phyloP scores from a whole-genome alignment of 192 early-diverging fungal genomes.

The Kappamyces sp. region DNA sequence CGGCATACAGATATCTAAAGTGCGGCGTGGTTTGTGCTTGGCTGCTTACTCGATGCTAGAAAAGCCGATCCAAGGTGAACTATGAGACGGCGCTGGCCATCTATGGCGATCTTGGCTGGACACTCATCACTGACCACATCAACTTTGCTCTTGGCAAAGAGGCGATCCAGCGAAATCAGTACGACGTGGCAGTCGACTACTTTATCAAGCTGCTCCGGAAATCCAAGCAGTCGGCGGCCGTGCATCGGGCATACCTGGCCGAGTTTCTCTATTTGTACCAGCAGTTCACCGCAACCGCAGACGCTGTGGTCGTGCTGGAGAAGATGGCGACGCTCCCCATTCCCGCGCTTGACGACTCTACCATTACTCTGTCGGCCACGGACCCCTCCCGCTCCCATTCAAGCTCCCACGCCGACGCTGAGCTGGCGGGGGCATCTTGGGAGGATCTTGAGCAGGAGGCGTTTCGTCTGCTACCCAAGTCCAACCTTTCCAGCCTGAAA shows the following conservation, averaged over 20 bases:
- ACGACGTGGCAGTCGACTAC: conserved; percentile 67
- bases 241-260: conserved; percentile 63
- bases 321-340: conserved; percentile 57
- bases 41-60: conserved; percentile 1
- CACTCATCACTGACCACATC: conserved; percentile 80
- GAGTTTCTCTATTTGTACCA: conserved; percentile 73
- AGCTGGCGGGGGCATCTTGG: conserved; percentile 60
- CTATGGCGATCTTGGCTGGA: conserved; percentile 60
- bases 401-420: conserved; percentile 23
- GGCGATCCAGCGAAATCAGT: conserved; percentile 66
- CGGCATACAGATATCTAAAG: conserved; percentile 75
- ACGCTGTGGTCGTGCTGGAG: conserved; percentile 32
- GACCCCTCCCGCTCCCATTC: conserved; percentile 4
- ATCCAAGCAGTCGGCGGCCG: conserved; percentile 55
- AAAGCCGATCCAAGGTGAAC: background rate
- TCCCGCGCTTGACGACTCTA: conserved; percentile 30
- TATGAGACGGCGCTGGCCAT: conserved; percentile 58
- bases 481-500: background rate
- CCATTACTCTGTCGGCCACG: background rate
- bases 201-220: conserved; percentile 70
- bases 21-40: conserved; percentile 58
- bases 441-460: conserved; percentile 61
- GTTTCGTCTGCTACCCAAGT: background rate
- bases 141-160: conserved; percentile 82
- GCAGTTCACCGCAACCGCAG: conserved; percentile 19